Percentiles rank a stretch among this genome's conserved stretches.
phyloP scores from a whole-genome alignment of 495 filamentous ascomycete species.

The Penicillium fimorum region DNA sequence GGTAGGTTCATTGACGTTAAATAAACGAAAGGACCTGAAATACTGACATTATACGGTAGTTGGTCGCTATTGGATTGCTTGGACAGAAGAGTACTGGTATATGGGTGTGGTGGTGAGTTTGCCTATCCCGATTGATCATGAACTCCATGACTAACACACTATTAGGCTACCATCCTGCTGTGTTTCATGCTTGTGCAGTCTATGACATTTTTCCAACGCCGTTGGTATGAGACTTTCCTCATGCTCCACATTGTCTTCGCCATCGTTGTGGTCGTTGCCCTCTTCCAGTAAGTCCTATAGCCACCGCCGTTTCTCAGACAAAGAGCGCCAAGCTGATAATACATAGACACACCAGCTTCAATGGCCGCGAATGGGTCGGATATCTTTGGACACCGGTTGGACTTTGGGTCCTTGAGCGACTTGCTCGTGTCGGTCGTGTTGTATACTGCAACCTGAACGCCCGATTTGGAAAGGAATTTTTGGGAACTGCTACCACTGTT shows the following conservation, averaged over 20 bases:
- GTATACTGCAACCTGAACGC: conserved; percentile 35
- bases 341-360: neutral
- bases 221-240: conserved; percentile 47
- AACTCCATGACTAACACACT: neutral
- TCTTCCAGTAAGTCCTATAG: too few relatives aligned
- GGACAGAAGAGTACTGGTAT: conserved; percentile 31
- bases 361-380: conserved; percentile 30
- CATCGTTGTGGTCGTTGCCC: conserved; percentile 9
- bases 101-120: conserved; percentile 33
- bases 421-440: conserved; percentile 37
- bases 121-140: neutral
- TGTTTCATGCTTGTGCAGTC: conserved; percentile 36
- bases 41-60: conserved; percentile 2
- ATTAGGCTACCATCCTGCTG: conserved; percentile 45
- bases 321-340: too few relatives aligned
- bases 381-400: conserved; percentile 42
- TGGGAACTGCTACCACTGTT: conserved; percentile 22
- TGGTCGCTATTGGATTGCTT: conserved; percentile 16
- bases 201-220: conserved; percentile 35
- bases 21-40: too few relatives aligned
- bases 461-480: conserved; percentile 3
- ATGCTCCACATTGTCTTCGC: conserved; percentile 43
- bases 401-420: conserved; percentile 46
- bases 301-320: too few relatives aligned
- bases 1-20: neutral